A percentile compares a stretch with the other conserved stretches of the same genome.
Evolutionary conservation across 2,329 filamentous ascomycete species (phyloP).

Genomic region (Magnaporthales sp.): DNA sequence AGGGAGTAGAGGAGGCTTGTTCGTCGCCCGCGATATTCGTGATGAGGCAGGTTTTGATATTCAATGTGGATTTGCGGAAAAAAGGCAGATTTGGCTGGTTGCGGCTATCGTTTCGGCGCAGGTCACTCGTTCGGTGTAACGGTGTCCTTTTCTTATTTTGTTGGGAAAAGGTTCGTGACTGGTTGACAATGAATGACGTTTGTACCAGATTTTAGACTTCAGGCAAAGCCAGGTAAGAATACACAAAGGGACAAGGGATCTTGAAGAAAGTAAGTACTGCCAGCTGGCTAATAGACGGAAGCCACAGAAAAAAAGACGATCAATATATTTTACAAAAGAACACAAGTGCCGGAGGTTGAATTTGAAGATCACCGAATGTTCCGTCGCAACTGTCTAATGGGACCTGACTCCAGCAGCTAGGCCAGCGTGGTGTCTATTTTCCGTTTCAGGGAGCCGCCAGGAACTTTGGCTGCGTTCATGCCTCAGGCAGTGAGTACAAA

Average conservation of each 20-base stretch:
- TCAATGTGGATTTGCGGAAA: neutral
- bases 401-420: neutral
- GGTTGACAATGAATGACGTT: neutral
- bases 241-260: neutral
- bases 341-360: neutral
- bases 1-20: neutral
- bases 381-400: neutral
- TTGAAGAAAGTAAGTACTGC: neutral
- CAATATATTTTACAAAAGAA: neutral
- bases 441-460: neutral
- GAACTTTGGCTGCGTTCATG: neutral
- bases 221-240: neutral
- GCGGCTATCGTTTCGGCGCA: neutral
- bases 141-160: neutral
- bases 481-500: neutral
- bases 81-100: neutral
- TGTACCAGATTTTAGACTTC: neutral
- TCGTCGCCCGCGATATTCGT: neutral
- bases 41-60: neutral
- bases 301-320: neutral
- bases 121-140: neutral
- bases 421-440: neutral
- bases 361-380: neutral
- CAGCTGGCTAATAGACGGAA: neutral
- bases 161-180: neutral